Evolutionary conservation across 768 basidiomycete genomes (phyloP), one percentile per base, ranked within the genome.

Genomic region (Coprinellus micaceus): DNA sequence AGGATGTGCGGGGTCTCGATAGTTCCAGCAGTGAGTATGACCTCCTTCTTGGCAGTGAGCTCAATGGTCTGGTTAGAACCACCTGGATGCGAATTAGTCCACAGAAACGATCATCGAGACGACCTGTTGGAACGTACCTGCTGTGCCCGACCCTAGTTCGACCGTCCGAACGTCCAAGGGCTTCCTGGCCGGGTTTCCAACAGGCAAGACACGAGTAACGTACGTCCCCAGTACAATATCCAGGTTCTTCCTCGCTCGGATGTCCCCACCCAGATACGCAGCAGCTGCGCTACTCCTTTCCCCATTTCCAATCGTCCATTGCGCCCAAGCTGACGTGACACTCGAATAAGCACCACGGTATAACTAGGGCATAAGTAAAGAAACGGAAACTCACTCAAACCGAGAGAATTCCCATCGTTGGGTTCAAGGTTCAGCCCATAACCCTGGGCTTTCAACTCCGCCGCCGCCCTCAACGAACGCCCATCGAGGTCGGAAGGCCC

Each of bases 11-110:
- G 67, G 0, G 67, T 70, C 13, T 63, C 66, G 53, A 69, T 63
- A 11, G 63, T 57, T 11, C 71, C 71, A 6, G 67, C 69, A 12
- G 69, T 61, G 1, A 72, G 61, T 28, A 72, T 64, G 22, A 72
- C 57, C 40, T 70, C 69, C 25, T 65, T 67, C 0, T 30, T 56
- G 1, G 69, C 69, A 1, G 57, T 63, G 2, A 64, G n/a, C n/a
- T 44, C 19, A 10, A 13, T 9, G n/a, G 10, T 24, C 3, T 44
- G 26, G 24, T n/a, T 13, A 2, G 15, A 51, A n/a, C 19, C 43
- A n/a, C 10, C 43, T n/a, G 11, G 22, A 19, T 44, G 22, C n/a
- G 37, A 24, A 7, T 25, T 51, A 51, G 15, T 37, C 11, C 21
- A n/a, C 10, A 25, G 28, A 29, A 29, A 57, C 15, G 33, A 33